phyloP scores from a whole-genome alignment of 345 rosid species.

The Aurinia saxatilis region DNA sequence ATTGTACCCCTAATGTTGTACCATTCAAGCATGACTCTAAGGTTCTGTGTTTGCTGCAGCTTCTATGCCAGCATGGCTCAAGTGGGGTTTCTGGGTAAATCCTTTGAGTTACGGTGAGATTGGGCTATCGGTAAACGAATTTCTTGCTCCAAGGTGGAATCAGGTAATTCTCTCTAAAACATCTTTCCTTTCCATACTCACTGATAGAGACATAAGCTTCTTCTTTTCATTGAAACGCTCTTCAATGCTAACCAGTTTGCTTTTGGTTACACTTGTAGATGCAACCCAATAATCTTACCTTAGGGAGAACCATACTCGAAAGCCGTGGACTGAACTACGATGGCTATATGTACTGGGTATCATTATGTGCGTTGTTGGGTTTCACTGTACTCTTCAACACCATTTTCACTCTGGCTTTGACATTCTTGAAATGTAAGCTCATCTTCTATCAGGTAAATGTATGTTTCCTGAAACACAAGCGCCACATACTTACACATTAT shows the following conservation, averaged over 20 bases:
- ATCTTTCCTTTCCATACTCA: background rate
- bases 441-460: no score
- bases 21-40: background rate
- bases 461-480: no score
- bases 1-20: no score
- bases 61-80: slow-evolving; percentile 62
- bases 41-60: slow-evolving; percentile 47
- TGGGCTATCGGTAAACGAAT: slow-evolving; percentile 62
- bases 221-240: no score
- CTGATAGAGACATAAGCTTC: no score
- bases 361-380: slow-evolving; percentile 53
- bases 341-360: slow-evolving; percentile 52
- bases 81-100: slow-evolving; percentile 73
- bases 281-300: slow-evolving; percentile 34
- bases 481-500: no score
- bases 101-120: slow-evolving; percentile 67
- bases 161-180: slow-evolving; percentile 30
- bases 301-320: slow-evolving; percentile 47
- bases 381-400: slow-evolving; percentile 49
- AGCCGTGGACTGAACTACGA: slow-evolving; percentile 59
- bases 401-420: slow-evolving; percentile 57
- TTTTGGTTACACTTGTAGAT: slow-evolving; percentile 21
- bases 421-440: slow-evolving; percentile 59
- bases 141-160: slow-evolving; percentile 76
- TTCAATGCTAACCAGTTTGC: background rate